Conservation (phyloP, 768 basidiomycete species). For the Amanita pseudoporphyria region DNA sequence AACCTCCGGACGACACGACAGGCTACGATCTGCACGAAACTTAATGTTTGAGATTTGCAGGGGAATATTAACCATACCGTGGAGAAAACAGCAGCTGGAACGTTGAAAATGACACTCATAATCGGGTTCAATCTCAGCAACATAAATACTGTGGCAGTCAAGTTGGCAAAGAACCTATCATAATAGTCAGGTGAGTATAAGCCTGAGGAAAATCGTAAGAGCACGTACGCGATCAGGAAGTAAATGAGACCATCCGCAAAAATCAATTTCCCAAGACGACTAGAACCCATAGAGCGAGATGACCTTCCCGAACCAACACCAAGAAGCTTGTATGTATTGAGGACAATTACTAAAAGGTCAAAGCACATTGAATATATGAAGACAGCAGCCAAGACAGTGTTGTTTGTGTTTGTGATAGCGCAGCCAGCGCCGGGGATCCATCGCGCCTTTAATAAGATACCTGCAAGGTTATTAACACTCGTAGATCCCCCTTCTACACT, state of each 20-base stretch:
- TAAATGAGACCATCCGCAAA: conserved; percentile 66
- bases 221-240: conserved; percentile 62
- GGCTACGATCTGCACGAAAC: conserved; percentile 37
- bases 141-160: conserved; percentile 54
- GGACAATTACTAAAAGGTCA: conserved; percentile 48
- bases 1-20: conserved; percentile 52
- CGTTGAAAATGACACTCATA: conserved; percentile 59
- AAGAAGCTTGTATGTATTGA: conserved; percentile 53
- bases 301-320: conserved; percentile 14
- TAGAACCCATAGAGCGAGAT: conserved; percentile 20
- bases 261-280: conserved; percentile 50
- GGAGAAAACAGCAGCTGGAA: conserved; percentile 48
- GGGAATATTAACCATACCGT: conserved; percentile 22
- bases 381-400: conserved; percentile 52
- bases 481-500: neutral
- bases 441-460: conserved; percentile 45
- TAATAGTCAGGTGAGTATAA: neutral
- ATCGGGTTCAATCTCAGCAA: conserved; percentile 52
- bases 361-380: conserved; percentile 76
- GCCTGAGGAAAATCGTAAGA: neutral
- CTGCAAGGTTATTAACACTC: conserved; percentile 20
- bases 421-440: conserved; percentile 44
- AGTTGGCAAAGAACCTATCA: conserved; percentile 33
- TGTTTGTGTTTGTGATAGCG: conserved; percentile 49
- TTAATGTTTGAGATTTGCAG: neutral